Evolutionary conservation across 495 filamentous ascomycete genomes (phyloP), one percentile per base, ranked within the genome.

Genomic region (Aspergillus olivimuriae): DNA sequence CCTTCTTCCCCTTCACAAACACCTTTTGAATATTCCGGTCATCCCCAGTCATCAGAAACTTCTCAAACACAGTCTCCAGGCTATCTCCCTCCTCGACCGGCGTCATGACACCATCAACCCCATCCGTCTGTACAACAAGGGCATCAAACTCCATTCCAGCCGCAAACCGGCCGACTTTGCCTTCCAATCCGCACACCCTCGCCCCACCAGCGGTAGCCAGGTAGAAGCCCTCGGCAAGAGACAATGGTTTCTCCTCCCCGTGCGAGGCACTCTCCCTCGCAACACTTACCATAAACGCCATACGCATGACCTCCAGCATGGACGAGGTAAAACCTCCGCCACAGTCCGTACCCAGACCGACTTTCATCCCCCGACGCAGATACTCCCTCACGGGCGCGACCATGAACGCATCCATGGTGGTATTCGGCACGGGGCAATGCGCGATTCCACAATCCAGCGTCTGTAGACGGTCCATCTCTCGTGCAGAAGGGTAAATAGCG

Each of bases 121-220:
- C 18, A 36, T 50, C 48, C 0, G 65, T 66, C 39, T n/a, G n/a
- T n/a, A 84, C 64, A 35, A 80, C 50, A 43, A 82, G 43, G 0
- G 79, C 82, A 66, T 86, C 82, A 50, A 84, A 83, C 58, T 77
- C 71, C 62, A 80, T 82, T 1, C 78, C 80, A 4, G 67, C 60
- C 6, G 62, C 69, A 47, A 85, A 84, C 41, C 67, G 73, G 1
- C 82, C 82, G 26, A 84, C 60, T 42, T 56, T 67, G 1, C 63
- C 57, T 7, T 69, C 73, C 9, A 84, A 51, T n/a, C 75, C 66
- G 45, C 76, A 76, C 4, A 83, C 79, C 40, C 68, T 59, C 2
- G 82, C 82, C 0, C 82, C 82, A 1, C 81, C 82, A 4, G 78
- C 41, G 0, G 82, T 86, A 0, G 78, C 78, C 34, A 84, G 54